A percentile compares a stretch with the other conserved stretches of the same genome.
Conservation (phyloP, 2,329 filamentous ascomycete species). For the Aspergillus pseudonomiae region DNA sequence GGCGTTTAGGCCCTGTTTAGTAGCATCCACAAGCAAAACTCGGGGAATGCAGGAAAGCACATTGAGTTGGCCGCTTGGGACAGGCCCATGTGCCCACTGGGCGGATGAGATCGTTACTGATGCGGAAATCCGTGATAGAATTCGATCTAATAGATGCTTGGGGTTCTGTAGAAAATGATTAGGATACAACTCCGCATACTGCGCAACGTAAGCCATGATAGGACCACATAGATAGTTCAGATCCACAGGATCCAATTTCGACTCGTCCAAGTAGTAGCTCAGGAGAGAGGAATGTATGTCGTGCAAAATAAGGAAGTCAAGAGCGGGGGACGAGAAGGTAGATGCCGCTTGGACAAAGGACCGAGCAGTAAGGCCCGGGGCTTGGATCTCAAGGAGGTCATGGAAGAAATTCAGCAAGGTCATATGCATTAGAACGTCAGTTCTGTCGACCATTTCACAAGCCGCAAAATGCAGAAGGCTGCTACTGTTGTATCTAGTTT, state of each 20-base stretch:
- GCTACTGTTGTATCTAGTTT: conserved; percentile 43
- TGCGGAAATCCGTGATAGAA: conserved; percentile 52
- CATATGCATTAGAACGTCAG: conserved; percentile 64
- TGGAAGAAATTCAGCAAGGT: conserved; percentile 61
- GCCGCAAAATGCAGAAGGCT: conserved; percentile 60
- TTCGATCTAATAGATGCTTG: conserved; percentile 44
- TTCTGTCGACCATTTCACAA: conserved; percentile 58
- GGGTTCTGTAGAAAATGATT: conserved; percentile 55
- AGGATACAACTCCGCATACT: conserved; percentile 59
- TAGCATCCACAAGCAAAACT: conserved; percentile 52
- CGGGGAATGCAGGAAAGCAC: conserved; percentile 62
- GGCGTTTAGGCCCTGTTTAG: conserved; percentile 43
- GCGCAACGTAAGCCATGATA: conserved; percentile 60
- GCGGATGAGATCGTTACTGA: conserved; percentile 49
- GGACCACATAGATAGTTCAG: conserved; percentile 57
- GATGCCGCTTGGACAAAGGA: conserved; percentile 37
- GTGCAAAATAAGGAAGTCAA: conserved; percentile 57
- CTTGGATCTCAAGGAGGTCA: conserved; percentile 52
- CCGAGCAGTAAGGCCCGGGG: conserved; percentile 37
- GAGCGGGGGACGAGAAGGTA: conserved; percentile 43
- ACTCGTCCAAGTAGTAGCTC: conserved; percentile 55
- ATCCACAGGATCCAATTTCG: conserved; percentile 54
- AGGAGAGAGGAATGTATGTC: conserved; percentile 55
- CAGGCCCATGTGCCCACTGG: conserved; percentile 57
- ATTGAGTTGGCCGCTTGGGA: conserved; percentile 59